These are phyloP conservation scores for Piloderma croceum DNA, from an alignment of 768 basidiomycete species.

Conservation along the genomic window DNA sequence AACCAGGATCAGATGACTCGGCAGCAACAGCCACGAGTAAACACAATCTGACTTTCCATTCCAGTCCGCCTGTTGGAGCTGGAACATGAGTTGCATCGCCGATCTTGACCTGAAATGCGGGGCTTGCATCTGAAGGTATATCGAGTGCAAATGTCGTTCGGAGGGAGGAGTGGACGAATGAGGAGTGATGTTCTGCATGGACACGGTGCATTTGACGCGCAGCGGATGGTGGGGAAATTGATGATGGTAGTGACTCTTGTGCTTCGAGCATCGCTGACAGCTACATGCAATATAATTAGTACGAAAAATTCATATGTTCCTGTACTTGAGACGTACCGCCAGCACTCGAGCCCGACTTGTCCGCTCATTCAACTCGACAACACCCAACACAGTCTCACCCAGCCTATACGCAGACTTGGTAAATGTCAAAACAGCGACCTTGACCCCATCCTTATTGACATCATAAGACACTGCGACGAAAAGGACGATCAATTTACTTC, in stretches of 20 bases:
- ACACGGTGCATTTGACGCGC: constrained; percentile 59
- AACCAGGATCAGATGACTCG: constrained; percentile 38
- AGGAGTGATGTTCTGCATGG: constrained; percentile 82
- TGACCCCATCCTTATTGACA: constrained; percentile 87
- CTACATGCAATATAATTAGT: constrained; percentile 39
- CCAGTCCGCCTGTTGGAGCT: constrained; percentile 59
- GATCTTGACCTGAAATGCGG: constrained; percentile 70
- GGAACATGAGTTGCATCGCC: constrained; percentile 25
- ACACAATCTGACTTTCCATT: constrained; percentile 85
- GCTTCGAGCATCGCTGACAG: constrained; percentile 86
- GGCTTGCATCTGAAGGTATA: constrained; percentile 88
- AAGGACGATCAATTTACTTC: not conserved
- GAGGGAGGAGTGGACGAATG: constrained; percentile 63
- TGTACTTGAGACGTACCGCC: constrained; percentile 54
- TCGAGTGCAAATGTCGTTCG: constrained; percentile 86
- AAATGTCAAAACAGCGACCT: constrained; percentile 87
- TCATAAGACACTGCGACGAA: constrained; percentile 68
- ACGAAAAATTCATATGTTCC: not conserved
- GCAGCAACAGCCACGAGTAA: constrained; percentile 74
- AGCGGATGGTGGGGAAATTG: constrained; percentile 43
- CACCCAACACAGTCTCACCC: constrained; percentile 87
- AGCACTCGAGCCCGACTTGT: constrained; percentile 70
- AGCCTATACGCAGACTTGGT: constrained; percentile 87
- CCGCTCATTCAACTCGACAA: constrained; percentile 80
- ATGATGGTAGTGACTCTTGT: constrained; percentile 73